Conservation (phyloP, 495 filamentous ascomycete genomes). For the Darksidea phi region DNA sequence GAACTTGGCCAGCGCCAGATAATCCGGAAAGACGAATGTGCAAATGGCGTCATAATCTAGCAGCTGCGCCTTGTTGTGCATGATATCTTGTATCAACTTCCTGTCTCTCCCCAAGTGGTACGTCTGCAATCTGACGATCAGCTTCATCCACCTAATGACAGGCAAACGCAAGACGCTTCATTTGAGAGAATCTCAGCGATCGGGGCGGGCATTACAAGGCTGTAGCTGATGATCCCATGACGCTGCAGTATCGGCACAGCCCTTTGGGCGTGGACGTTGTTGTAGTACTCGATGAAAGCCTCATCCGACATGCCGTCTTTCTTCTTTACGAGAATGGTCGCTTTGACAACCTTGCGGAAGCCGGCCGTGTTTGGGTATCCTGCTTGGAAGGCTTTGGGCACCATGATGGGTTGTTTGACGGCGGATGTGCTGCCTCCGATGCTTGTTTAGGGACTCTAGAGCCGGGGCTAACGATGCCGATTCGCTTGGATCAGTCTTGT, state of each 20-base stretch:
- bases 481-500: no score
- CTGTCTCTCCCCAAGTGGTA: conserved; percentile 45
- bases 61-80: conserved; percentile 44
- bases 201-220: conserved; percentile 37
- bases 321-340: conserved; percentile 46
- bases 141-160: neutral
- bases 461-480: no score
- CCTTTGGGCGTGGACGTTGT: conserved; percentile 45
- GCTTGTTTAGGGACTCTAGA: no score
- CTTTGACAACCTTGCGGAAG: conserved; percentile 48
- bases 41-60: conserved; percentile 47
- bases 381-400: conserved; percentile 41
- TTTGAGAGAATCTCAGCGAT: neutral
- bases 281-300: conserved; percentile 46
- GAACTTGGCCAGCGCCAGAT: conserved; percentile 43
- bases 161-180: neutral
- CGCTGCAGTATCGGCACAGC: conserved; percentile 43
- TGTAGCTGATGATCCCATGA: conserved; percentile 45
- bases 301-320: conserved; percentile 46
- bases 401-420: conserved; percentile 30
- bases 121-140: conserved; percentile 32
- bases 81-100: conserved; percentile 45
- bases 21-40: conserved; percentile 48
- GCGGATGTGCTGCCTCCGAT: neutral
- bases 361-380: conserved; percentile 44